Evolutionary conservation across 345 rosid species (phyloP).

Genomic region (Reutealis trisperma): DNA sequence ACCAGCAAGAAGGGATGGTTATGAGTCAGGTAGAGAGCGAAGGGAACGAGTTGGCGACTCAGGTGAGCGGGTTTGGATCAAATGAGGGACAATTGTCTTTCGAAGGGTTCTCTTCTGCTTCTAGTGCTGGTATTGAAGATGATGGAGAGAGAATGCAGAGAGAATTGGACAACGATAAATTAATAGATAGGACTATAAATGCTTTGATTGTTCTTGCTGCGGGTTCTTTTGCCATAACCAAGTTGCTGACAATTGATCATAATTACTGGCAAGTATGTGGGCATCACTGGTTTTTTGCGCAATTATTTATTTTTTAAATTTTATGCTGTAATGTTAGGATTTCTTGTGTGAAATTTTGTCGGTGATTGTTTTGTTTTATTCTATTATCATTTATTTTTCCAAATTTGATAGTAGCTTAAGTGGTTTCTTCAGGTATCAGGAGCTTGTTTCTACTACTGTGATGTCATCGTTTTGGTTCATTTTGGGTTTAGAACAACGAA

Average conservation of each 20-base stretch:
- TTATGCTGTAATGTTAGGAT: background rate
- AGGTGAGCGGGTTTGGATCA: constrained; percentile 60
- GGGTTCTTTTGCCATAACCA: constrained; percentile 78
- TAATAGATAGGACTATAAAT: constrained; percentile 67
- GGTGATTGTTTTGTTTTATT: background rate
- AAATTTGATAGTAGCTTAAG: background rate
- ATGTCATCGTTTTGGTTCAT: background rate
- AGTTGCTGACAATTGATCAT: constrained; percentile 83
- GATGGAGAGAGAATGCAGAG: constrained; percentile 31
- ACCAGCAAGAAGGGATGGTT: constrained; percentile 58
- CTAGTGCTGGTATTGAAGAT: constrained; percentile 31
- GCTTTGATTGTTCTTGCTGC: constrained; percentile 81
- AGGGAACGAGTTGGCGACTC: constrained; percentile 46
- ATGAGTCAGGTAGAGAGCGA: constrained; percentile 52
- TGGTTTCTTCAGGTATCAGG: background rate
- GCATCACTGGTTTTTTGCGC: background rate
- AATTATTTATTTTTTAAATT: no score
- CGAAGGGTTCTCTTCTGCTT: constrained; percentile 69
- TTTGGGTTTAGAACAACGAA: background rate
- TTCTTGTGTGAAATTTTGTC: background rate
- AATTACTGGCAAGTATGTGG: constrained; percentile 73
- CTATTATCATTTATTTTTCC: no score
- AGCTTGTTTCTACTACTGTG: background rate
- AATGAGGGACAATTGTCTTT: constrained; percentile 66
- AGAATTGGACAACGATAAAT: constrained; percentile 49